Evolutionary conservation across 257 asterid genomes (phyloP).

Genomic region (Rhazya stricta): DNA sequence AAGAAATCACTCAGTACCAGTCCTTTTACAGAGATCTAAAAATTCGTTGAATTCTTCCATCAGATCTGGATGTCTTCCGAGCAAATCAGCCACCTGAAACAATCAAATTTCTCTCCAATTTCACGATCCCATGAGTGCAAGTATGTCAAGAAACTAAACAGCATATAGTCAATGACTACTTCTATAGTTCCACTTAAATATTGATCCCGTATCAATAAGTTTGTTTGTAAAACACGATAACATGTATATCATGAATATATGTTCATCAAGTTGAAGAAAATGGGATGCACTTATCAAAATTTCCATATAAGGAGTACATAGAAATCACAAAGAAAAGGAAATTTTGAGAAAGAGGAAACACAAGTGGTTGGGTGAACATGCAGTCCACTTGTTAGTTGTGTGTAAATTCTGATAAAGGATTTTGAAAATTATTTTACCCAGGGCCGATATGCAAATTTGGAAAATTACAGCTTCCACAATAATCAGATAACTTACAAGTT

Average conservation of each 20-base stretch:
- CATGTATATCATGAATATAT: background rate
- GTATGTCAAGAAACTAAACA: constrained; percentile 3
- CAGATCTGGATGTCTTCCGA: constrained; percentile 29
- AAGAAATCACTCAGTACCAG: constrained; percentile 7
- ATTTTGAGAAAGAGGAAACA: background rate
- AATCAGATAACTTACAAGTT: background rate
- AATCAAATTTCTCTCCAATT: background rate
- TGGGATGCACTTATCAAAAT: background rate
- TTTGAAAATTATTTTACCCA: background rate
- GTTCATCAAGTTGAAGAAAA: background rate
- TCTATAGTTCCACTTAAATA: background rate
- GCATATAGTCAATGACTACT: background rate
- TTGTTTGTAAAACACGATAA: background rate
- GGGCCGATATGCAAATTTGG: background rate
- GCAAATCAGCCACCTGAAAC: constrained; percentile 25
- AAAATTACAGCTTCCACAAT: background rate
- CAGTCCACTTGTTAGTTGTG: background rate
- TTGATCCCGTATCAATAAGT: background rate
- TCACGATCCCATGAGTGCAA: constrained; percentile 1
- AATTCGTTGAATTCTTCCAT: constrained; percentile 28
- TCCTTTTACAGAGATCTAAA: constrained; percentile 17
- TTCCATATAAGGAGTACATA: background rate
- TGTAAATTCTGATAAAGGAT: background rate
- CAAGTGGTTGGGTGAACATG: background rate
- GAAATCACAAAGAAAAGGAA: background rate